Evolutionary conservation across 768 basidiomycete genomes (phyloP).

Genomic region (Rhodosporidiobolus odoratus): DNA sequence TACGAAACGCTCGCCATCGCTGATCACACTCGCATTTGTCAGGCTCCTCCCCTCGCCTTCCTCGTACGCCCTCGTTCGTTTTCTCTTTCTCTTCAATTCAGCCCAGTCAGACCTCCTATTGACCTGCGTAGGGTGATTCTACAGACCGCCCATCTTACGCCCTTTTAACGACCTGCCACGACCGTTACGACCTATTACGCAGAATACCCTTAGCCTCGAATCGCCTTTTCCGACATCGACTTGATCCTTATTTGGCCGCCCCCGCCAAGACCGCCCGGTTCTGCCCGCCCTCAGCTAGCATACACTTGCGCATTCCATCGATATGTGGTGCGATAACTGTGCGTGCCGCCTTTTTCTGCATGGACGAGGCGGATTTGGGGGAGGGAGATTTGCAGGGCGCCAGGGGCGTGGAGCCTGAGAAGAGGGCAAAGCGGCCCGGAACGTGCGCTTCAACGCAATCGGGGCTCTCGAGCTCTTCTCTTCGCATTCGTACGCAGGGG

Average conservation of each 20-base stretch:
- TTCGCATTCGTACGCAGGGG: background rate
- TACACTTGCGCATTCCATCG: background rate
- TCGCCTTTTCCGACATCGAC: no score
- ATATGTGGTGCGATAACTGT: slow-evolving; percentile 35
- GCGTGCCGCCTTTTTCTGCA: background rate
- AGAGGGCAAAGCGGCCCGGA: background rate
- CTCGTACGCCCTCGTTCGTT: background rate
- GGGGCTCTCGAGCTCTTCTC: no score
- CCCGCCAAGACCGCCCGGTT: background rate
- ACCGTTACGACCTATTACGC: background rate
- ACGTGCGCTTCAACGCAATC: background rate
- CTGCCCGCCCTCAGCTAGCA: background rate
- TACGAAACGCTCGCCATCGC: background rate
- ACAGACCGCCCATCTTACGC: background rate
- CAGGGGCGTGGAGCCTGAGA: background rate
- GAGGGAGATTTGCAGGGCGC: background rate
- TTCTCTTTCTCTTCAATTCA: background rate
- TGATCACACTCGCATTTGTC: background rate
- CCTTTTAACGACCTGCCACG: background rate
- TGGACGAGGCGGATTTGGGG: background rate
- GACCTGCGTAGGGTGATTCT: background rate
- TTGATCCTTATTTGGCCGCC: background rate
- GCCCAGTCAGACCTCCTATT: background rate
- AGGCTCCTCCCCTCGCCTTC: background rate
- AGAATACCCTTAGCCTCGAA: no score